Evolutionary conservation across 148 eudicot genomes (phyloP).

Genomic region (Agrostemma githago): DNA sequence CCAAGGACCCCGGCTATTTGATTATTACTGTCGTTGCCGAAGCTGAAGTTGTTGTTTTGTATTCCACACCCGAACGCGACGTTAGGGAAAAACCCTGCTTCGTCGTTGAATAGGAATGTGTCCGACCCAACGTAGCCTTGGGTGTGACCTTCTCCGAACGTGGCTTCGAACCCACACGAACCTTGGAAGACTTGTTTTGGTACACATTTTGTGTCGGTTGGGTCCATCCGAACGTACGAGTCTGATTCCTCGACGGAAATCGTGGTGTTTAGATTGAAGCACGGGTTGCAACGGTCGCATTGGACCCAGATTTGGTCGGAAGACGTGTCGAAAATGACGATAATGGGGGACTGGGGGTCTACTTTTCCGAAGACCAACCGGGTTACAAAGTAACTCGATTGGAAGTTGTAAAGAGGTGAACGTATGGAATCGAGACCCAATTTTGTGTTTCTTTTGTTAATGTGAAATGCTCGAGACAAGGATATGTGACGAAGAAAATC

Average conservation of each 20-base stretch:
- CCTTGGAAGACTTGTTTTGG: background rate
- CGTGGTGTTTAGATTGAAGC: background rate
- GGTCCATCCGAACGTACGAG: background rate
- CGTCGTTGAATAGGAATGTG: conserved; percentile 7
- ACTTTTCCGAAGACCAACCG: background rate
- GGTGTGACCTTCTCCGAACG: background rate
- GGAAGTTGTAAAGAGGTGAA: too few species aligned
- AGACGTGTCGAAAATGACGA: too few species aligned
- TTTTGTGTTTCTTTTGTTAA: background rate
- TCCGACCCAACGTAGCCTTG: conserved; percentile 6
- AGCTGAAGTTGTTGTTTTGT: background rate
- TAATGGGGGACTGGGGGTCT: too few species aligned
- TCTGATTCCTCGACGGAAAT: background rate
- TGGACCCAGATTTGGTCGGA: too few species aligned
- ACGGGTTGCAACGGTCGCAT: background rate
- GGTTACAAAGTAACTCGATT: background rate
- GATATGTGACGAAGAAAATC: background rate
- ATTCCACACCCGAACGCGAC: conserved; percentile 5
- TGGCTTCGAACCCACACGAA: conserved; percentile 3
- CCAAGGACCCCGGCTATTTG: conserved; percentile 4
- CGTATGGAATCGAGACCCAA: background rate
- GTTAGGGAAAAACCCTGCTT: background rate
- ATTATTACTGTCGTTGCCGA: background rate
- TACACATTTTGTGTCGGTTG: background rate
- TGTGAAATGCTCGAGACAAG: background rate